Evolutionary conservation across 495 filamentous ascomycete genomes (phyloP).

Genomic region (Monascus purpureus): DNA sequence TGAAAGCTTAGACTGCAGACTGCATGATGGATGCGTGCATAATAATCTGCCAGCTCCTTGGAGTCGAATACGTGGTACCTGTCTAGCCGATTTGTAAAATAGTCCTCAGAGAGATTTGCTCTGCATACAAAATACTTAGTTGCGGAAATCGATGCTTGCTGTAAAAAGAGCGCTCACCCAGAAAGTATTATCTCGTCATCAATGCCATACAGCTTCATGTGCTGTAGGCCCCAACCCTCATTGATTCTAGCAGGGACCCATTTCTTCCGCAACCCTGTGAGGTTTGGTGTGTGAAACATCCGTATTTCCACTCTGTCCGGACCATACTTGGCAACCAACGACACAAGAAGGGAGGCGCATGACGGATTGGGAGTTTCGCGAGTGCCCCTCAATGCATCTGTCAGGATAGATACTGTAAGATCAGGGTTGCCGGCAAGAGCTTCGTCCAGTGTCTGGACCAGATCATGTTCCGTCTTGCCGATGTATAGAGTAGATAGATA

Average conservation of each 20-base stretch:
- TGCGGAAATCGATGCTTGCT: not conserved
- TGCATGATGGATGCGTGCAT: constrained; percentile 57
- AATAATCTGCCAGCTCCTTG: constrained; percentile 68
- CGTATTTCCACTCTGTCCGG: constrained; percentile 78
- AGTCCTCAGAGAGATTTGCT: constrained; percentile 85
- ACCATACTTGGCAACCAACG: constrained; percentile 71
- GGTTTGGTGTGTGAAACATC: constrained; percentile 95
- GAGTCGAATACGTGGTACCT: constrained; percentile 86
- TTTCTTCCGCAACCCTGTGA: constrained; percentile 75
- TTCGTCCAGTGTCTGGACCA: constrained; percentile 65
- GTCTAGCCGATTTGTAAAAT: constrained; percentile 93
- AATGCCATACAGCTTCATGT: constrained; percentile 97
- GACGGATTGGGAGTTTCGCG: constrained; percentile 79
- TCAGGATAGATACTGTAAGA: constrained; percentile 81
- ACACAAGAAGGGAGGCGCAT: constrained; percentile 76
- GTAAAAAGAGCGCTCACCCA: constrained; percentile 37
- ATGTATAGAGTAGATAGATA: constrained; percentile 94
- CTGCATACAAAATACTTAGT: constrained; percentile 20
- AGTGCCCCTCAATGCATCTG: constrained; percentile 82
- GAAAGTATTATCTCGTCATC: constrained; percentile 95
- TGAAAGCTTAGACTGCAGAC: constrained; percentile 70
- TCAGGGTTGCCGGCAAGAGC: constrained; percentile 67
- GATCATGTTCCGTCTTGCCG: constrained; percentile 82
- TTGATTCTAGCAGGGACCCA: constrained; percentile 81
- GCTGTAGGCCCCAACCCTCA: constrained; percentile 95